phyloP scores from a whole-genome alignment of 2,329 filamentous ascomycete species.

The Colletotrichum cordylinicola region DNA sequence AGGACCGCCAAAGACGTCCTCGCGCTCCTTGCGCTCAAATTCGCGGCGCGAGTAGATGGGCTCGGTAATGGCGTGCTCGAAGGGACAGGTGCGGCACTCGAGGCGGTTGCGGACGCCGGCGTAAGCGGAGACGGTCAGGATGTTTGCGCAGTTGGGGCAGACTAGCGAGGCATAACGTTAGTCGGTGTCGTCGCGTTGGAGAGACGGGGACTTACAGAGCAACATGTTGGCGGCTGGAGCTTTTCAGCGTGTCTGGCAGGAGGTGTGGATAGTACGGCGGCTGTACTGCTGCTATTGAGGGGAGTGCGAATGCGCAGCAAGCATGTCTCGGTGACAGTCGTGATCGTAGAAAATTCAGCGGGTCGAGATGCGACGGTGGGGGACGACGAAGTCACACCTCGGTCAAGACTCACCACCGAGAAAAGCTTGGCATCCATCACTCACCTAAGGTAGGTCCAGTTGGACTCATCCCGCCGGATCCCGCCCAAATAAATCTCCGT shows the following conservation, averaged over 20 bases:
- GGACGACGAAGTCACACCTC: neutral
- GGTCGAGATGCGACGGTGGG: constrained; percentile 18
- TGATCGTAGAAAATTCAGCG: constrained; percentile 18
- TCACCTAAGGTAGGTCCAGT: too few relatives aligned
- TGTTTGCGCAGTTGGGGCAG: constrained; percentile 85
- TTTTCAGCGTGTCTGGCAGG: neutral
- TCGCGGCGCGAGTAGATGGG: constrained; percentile 83
- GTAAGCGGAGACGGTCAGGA: constrained; percentile 74
- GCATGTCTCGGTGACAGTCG: neutral
- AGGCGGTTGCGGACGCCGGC: constrained; percentile 76
- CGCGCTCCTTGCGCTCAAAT: constrained; percentile 85
- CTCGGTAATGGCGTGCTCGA: constrained; percentile 82
- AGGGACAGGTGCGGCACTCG: constrained; percentile 95
- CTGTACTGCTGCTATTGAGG: neutral
- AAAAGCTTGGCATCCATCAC: neutral
- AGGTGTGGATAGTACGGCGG: too few relatives aligned
- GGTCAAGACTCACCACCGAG: neutral
- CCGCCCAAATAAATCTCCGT: constrained; percentile 7
- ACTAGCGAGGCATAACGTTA: constrained; percentile 51
- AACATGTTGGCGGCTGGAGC: constrained; percentile 57
- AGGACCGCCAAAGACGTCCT: constrained; percentile 88
- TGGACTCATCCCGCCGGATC: neutral
- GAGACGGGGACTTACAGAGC: constrained; percentile 58
- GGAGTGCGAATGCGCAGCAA: neutral
- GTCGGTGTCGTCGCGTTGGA: neutral